Base-by-base conservation (phyloP, 768 basidiomycete species). In the Agrocybe praecox region DNA sequence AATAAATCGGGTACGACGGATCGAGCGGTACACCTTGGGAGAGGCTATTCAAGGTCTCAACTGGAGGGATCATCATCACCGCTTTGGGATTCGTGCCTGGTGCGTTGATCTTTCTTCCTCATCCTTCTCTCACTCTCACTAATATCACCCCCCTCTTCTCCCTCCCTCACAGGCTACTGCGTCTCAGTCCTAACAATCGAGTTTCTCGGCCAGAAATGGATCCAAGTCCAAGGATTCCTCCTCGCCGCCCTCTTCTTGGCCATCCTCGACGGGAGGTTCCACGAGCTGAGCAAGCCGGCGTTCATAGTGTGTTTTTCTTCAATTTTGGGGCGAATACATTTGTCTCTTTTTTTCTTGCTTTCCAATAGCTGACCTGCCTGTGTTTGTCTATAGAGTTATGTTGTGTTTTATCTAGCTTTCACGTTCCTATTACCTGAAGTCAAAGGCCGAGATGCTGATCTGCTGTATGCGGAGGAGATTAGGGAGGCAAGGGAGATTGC, bases 241-340 rank as follows among this genome's bases (percentile, higher is more conserved):
- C 64, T 87, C 62, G 76, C 84, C 17, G 86, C 84, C 0, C 70
- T 92, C 0, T 88, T 90, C 75, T 70, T 89, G 66, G 88, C 67
- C 17, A 84, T 92, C 58, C 74, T 92, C 36, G 90, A 90, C 6
- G 88, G 80, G 26, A 80, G 77, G 59, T 90, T 90, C 74, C 43
- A 81, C 49, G 69, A 67, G 0, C 75, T 92, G 14, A 76, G 80
- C 65, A 84, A 78, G 11, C 76, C 77, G 0, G 73, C 81, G 2
- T 91, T 92, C 74, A 81, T 92, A 58, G 86, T 88, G 55, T 81
- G 80, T 73, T 90, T 76, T 89, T 90, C 78, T 90, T 90, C 78
- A 90, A 91, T 74, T 92, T 90, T 64, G 89, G 90, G 18, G 86
- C 88, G 2, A 90, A 90, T 65, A 74, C 83, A 79, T 86, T 65